Conservation (phyloP, 805 yeast species). For the Spathaspora arborariae region DNA sequence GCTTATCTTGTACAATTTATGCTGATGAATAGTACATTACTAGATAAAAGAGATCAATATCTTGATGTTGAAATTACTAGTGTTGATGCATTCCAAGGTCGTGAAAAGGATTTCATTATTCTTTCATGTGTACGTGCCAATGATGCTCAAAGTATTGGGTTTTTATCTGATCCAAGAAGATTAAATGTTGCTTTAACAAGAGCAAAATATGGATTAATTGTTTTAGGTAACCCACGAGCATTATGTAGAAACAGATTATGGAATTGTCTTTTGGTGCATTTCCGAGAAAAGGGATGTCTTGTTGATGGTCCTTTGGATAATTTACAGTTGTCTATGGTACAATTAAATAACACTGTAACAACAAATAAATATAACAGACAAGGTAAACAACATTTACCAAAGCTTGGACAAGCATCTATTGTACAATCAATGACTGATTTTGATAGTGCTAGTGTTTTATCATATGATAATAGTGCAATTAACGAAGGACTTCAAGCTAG, state of each 20-base stretch:
- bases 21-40: constrained; percentile 63
- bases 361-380: neutral
- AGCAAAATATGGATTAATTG: constrained; percentile 41
- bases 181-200: constrained; percentile 43
- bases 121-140: constrained; percentile 44
- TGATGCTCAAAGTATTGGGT: constrained; percentile 38
- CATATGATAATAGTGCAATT: constrained; percentile 15
- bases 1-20: constrained; percentile 76
- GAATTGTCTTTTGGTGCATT: constrained; percentile 74
- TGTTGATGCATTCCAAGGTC: constrained; percentile 43
- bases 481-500: neutral
- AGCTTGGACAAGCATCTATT: constrained; percentile 12
- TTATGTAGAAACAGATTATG: constrained; percentile 69
- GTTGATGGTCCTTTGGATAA: constrained; percentile 88
- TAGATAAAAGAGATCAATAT: constrained; percentile 55
- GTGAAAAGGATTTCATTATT: constrained; percentile 42
- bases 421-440: constrained; percentile 15
- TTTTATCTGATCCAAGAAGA: constrained; percentile 41
- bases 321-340: constrained; percentile 68
- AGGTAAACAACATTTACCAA: constrained; percentile 1
- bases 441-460: constrained; percentile 25
- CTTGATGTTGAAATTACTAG: constrained; percentile 74
- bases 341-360: constrained; percentile 21
- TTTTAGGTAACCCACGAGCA: constrained; percentile 82
- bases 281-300: constrained; percentile 77